Evolutionary conservation across 2,329 filamentous ascomycete genomes (phyloP), one percentile per base, ranked within the genome.

Genomic region (Aspergillus unguis): DNA sequence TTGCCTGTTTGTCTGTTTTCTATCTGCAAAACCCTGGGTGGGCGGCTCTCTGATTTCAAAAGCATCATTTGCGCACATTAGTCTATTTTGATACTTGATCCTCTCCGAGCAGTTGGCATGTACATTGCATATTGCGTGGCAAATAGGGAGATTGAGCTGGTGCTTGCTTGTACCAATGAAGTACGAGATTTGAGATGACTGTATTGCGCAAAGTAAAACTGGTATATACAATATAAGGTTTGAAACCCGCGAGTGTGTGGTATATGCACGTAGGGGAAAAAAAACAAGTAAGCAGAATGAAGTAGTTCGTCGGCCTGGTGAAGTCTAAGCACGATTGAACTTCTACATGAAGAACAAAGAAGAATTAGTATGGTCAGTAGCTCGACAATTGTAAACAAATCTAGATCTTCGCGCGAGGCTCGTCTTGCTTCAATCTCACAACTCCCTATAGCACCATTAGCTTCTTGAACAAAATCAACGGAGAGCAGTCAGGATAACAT

Each of bases 361-460:
- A 35, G 32, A 33, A 33, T 33, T 2, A 8, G 32, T 8, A 36
- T 17, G 17, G 17, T 17, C 17, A 17, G 17, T 17, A 17, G 17
- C 17, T 36, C 11, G 17, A 36, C 35, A 36, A n/a, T 4, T 11
- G 32, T 37, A 11, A 10, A 37, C 11, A 6, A 9, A 31, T 56
- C 51, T 60, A 68, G 25, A 70, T 65, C 66, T 70, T 70, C 5
- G 67, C 58, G 11, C 61, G 56, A 52, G 61, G 59, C 48, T 68
- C 67, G 41, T 75, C 71, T 60, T 77, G 76, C 60, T 72, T 72
- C 58, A 78, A 65, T 37, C 76, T 69, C 10, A 77, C 72, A 46
- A 77, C 71, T 6, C 76, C 76, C 74, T 76, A 48, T 41, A 43
- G 35, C 8, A 28, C 47, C 32, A 45, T 64, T 58, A 64, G 60